These are phyloP conservation scores for Apiotrichum akiyoshidainum DNA, from an alignment of 1,284 basidiomycete genomes.

Conservation along the genomic window DNA sequence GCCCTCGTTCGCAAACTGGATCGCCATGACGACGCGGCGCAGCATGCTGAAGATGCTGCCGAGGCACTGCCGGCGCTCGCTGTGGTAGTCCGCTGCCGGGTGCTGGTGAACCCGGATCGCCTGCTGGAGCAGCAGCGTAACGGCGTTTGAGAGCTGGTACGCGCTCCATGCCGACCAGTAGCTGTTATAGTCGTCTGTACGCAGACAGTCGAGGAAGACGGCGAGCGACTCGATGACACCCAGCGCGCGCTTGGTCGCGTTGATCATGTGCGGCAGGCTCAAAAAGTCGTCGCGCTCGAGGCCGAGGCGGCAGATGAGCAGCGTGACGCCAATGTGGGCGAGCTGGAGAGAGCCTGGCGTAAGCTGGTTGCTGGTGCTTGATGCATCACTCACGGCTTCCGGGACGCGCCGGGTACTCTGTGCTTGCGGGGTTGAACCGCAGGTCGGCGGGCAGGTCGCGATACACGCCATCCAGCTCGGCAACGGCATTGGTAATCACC, in stretches of 20 bases:
- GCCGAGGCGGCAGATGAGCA: constrained; percentile 20
- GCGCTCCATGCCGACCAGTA: constrained; percentile 19
- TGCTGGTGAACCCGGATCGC: constrained; percentile 15
- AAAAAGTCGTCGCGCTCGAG: constrained; percentile 20
- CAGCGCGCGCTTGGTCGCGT: constrained; percentile 7
- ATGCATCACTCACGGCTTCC: constrained; percentile 4
- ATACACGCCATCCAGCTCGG: constrained; percentile 18
- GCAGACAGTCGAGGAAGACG: constrained; percentile 11
- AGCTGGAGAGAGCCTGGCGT: constrained; percentile 16
- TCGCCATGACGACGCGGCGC: constrained; percentile 5
- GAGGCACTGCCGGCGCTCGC: neutral
- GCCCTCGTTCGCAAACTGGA: constrained; percentile 7
- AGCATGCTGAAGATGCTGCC: constrained; percentile 10
- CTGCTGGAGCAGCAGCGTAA: constrained; percentile 19
- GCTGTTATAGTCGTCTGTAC: constrained; percentile 7
- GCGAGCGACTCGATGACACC: constrained; percentile 11
- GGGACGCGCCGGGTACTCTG: neutral
- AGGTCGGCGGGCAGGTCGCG: constrained; percentile 17
- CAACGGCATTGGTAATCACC: constrained; percentile 13
- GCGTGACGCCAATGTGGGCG: constrained; percentile 14
- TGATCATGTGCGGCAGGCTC: constrained; percentile 5
- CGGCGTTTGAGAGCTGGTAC: constrained; percentile 17
- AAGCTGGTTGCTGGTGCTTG: neutral
- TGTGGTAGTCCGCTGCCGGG: neutral
- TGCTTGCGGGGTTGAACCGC: constrained; percentile 5